A percentile compares a stretch with the other conserved stretches of the same genome.
Evolutionary conservation across 2,329 filamentous ascomycete species (phyloP).

Genomic region (Pyrenochaeta sp.): DNA sequence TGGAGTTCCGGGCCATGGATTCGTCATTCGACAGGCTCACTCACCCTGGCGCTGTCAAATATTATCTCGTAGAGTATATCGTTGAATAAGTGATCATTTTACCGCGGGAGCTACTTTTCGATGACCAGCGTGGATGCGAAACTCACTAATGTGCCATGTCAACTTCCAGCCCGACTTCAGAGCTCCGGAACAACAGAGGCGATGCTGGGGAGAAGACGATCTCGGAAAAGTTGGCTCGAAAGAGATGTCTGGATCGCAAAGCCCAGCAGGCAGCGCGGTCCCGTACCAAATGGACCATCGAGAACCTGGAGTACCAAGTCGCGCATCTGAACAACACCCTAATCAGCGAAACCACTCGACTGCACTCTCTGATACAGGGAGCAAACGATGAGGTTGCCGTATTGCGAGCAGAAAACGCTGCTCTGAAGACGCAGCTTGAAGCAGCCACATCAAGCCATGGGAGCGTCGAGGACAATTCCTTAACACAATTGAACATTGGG

Average conservation of each 20-base stretch:
- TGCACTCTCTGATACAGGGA: constrained; percentile 19
- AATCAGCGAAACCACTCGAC: constrained; percentile 14
- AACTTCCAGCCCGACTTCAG: neutral
- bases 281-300: constrained; percentile 28
- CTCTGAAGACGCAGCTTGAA: constrained; percentile 21
- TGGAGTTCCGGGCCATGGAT: too few relatives aligned
- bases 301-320: constrained; percentile 31
- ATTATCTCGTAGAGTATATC: too few relatives aligned
- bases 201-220: neutral
- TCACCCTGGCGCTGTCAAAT: too few relatives aligned
- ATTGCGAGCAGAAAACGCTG: constrained; percentile 30
- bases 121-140: too few relatives aligned
- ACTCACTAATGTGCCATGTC: too few relatives aligned
- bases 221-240: constrained; percentile 23
- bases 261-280: constrained; percentile 33
- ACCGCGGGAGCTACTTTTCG: too few relatives aligned
- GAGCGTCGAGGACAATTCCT: too few relatives aligned
- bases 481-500: too few relatives aligned
- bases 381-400: constrained; percentile 8
- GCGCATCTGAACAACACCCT: constrained; percentile 23
- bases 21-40: too few relatives aligned
- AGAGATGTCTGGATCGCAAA: constrained; percentile 32
- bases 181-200: neutral
- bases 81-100: too few relatives aligned
- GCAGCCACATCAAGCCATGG: too few relatives aligned